Percentiles rank a stretch among this genome's conserved stretches.
These are phyloP conservation scores for Pseudisothecium myosuroides DNA, from an alignment of 225 moss, liverwort and hornwort species.

Conservation along the genomic window DNA sequence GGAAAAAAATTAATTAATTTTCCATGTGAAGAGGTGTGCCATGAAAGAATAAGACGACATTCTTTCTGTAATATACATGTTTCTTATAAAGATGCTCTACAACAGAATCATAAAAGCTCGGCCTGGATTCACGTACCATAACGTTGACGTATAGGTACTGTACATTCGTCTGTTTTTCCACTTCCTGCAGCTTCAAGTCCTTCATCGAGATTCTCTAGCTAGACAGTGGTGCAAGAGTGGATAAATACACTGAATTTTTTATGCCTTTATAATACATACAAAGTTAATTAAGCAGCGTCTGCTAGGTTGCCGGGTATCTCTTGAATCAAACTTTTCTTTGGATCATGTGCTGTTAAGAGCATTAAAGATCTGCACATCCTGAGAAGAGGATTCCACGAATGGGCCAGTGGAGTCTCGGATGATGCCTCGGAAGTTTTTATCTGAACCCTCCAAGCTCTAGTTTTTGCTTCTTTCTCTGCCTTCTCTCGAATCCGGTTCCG, in stretches of 20 bases:
- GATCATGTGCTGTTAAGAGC: not conserved
- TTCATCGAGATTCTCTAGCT: not conserved
- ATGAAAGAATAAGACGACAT: not conserved
- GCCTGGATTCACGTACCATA: not conserved
- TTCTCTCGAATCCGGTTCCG: slow-evolving; percentile 53
- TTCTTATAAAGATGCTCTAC: not conserved
- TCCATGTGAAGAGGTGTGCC: not conserved
- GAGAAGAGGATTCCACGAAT: slow-evolving; percentile 8
- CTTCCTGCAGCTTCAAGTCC: not conserved
- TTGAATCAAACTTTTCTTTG: not conserved
- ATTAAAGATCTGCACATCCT: slow-evolving; percentile 9
- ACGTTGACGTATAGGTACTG: not conserved
- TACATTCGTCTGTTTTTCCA: not conserved
- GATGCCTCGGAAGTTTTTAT: not conserved
- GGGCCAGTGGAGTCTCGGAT: not conserved
- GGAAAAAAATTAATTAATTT: not conserved
- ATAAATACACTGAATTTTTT: not conserved
- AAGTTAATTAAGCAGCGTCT: not conserved
- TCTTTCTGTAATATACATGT: not conserved
- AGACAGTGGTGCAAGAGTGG: not conserved
- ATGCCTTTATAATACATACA: not conserved
- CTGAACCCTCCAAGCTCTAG: slow-evolving; percentile 22
- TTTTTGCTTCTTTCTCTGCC: slow-evolving; percentile 36
- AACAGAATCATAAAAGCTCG: not conserved
- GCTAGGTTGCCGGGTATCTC: not conserved